A percentile compares a stretch with the other conserved stretches of the same genome.
Conservation (phyloP, 2,329 filamentous ascomycete species). For the Sporothrix luriei region DNA sequence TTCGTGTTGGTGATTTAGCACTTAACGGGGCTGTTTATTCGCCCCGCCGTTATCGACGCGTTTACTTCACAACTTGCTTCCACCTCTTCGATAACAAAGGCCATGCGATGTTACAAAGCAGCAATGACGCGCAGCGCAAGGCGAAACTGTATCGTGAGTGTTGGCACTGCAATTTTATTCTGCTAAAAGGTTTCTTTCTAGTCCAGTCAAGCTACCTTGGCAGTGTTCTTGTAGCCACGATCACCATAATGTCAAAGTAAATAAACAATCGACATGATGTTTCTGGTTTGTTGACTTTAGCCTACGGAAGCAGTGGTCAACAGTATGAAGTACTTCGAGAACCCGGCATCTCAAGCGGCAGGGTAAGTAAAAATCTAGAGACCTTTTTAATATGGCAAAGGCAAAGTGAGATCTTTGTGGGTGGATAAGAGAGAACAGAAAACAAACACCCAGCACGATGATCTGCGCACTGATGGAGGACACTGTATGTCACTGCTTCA, state of each 20-base stretch:
- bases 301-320: neutral
- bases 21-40: neutral
- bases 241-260: neutral
- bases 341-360: too few species aligned
- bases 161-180: neutral
- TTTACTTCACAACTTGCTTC: too few species aligned
- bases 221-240: neutral
- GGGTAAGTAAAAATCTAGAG: too few species aligned
- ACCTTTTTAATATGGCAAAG: neutral
- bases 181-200: neutral
- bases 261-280: neutral
- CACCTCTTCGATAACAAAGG: slow-evolving; percentile 2
- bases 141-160: neutral
- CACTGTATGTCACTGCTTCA: neutral
- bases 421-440: too few species aligned
- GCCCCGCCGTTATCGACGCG: slow-evolving; percentile 6
- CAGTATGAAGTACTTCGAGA: neutral
- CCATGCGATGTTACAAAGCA: neutral
- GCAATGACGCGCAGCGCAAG: neutral
- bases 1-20: slow-evolving; percentile 9
- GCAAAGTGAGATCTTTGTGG: neutral
- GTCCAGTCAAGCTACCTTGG: neutral
- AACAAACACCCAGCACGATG: too few species aligned
- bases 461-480: too few species aligned
- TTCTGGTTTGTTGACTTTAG: slow-evolving; percentile 11